These are phyloP conservation scores for Botrytis byssoidea DNA, from an alignment of 2,329 filamentous ascomycete species.

Conservation along the genomic window DNA sequence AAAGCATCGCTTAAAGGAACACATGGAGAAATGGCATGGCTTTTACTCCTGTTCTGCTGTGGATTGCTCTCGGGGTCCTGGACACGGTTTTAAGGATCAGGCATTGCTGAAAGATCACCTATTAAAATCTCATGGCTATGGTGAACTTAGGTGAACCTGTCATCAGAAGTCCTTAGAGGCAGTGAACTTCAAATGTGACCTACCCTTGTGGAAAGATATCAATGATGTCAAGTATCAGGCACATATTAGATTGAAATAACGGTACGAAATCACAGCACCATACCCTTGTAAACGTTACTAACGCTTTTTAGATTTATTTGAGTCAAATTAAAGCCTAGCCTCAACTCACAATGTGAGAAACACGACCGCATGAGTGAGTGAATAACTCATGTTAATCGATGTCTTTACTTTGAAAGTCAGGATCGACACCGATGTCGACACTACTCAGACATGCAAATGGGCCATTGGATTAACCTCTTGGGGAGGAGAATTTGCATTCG, in stretches of 20 bases:
- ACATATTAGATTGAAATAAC: not conserved
- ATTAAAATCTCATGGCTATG: not conserved
- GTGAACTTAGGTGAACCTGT: no score
- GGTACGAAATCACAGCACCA: not conserved
- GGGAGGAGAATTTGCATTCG: no score
- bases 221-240: not conserved
- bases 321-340: not conserved
- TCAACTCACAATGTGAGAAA: not conserved
- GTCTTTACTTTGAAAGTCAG: not conserved
- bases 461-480: not conserved
- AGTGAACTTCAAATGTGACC: not conserved
- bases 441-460: no score
- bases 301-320: not conserved
- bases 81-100: not conserved
- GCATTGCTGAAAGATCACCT: not conserved
- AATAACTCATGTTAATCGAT: not conserved
- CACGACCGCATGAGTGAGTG: no score
- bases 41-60: not conserved
- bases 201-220: not conserved
- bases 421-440: not conserved
- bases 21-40: not conserved
- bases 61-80: not conserved
- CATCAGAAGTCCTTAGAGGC: no score
- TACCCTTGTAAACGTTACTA: not conserved
- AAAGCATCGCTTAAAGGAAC: not conserved